These are phyloP conservation scores for Aegilops speltoides DNA, from an alignment of 176 grass and related monocot species.

Conservation along the genomic window DNA sequence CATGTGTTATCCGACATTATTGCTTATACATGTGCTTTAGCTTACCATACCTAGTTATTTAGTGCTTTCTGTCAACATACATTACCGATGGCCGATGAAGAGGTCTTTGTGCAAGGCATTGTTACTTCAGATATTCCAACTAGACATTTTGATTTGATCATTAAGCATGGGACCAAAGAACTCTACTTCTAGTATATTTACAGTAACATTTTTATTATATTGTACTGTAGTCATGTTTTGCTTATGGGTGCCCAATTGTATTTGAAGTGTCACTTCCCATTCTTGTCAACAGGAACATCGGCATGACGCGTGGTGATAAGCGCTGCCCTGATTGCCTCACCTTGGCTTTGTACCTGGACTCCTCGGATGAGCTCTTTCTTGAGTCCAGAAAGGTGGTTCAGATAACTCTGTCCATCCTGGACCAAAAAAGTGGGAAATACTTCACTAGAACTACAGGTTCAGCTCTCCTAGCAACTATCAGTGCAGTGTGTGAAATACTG, in stretches of 20 bases:
- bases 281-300: slow-evolving; percentile 13
- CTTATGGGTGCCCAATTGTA: too few species aligned
- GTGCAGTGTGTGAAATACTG: neutral
- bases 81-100: too few species aligned
- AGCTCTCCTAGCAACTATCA: neutral
- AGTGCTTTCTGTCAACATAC: too few species aligned
- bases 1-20: neutral
- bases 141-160: neutral
- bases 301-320: neutral
- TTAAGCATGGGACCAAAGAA: neutral
- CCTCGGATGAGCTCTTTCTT: neutral
- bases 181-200: neutral
- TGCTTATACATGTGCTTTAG: neutral
- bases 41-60: neutral
- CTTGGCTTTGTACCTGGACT: neutral
- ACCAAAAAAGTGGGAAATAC: neutral
- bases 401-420: neutral
- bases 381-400: neutral
- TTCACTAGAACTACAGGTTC: neutral
- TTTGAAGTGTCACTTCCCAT: too few species aligned
- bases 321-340: slow-evolving; percentile 11
- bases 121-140: too few species aligned
- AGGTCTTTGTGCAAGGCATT: too few species aligned
- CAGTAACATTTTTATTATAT: too few species aligned
- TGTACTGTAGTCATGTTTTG: too few species aligned